Evolutionary conservation across 2,329 filamentous ascomycete species (phyloP).

Genomic region (Periglandula ipomoeae): DNA sequence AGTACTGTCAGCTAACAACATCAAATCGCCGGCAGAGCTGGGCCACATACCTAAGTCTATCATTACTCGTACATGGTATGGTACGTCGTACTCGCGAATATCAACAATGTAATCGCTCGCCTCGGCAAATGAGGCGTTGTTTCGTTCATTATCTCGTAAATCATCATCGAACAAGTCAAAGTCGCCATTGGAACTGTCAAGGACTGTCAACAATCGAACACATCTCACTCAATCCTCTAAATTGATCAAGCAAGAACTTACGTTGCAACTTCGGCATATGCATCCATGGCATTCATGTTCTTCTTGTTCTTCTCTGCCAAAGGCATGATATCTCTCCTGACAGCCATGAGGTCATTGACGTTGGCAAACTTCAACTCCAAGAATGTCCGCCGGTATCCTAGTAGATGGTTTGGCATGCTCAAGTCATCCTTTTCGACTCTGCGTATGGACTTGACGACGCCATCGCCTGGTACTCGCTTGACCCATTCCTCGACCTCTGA

Average conservation of each 20-base stretch:
- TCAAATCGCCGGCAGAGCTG: conserved; percentile 5
- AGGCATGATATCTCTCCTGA: conserved; percentile 74
- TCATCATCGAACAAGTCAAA: conserved; percentile 97
- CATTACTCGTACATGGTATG: conserved; percentile 96
- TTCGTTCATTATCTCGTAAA: conserved; percentile 68
- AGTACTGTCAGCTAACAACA: conserved; percentile 14
- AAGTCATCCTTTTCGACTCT: conserved; percentile 88
- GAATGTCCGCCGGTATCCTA: conserved; percentile 84
- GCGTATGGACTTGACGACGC: conserved; percentile 68
- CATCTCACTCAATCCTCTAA: not conserved
- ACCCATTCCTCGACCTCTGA: conserved; percentile 95
- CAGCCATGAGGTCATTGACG: conserved; percentile 76
- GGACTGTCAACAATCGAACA: conserved; percentile 11
- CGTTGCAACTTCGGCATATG: conserved; percentile 93
- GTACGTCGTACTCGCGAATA: conserved; percentile 98
- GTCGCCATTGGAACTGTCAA: conserved; percentile 58
- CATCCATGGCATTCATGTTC: conserved; percentile 93
- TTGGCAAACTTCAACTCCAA: conserved; percentile 82
- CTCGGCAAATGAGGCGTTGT: conserved; percentile 67
- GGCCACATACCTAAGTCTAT: conserved; percentile 70
- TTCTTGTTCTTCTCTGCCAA: conserved; percentile 96
- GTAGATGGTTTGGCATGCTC: conserved; percentile 86
- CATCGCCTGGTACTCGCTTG: conserved; percentile 66
- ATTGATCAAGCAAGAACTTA: conserved; percentile 34
- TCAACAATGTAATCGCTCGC: conserved; percentile 97